A percentile compares a stretch with the other conserved stretches of the same genome.
These are phyloP conservation scores for Ceratorhiza oryzae-sativae DNA, from an alignment of 1,284 basidiomycete species.

Conservation along the genomic window DNA sequence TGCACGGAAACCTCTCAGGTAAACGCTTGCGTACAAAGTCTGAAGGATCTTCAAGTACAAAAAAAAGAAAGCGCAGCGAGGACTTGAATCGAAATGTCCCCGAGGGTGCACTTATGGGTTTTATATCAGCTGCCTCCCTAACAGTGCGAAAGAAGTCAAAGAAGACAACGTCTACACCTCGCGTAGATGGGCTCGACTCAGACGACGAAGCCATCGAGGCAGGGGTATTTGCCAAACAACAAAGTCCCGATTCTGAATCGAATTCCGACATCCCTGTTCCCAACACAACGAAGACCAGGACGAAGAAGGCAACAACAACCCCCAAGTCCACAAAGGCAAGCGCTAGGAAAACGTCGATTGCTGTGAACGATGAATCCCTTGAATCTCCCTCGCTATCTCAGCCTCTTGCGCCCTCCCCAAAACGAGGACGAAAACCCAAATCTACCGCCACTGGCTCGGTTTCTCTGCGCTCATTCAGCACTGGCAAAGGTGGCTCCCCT, in stretches of 20 bases:
- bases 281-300: constrained; percentile 21
- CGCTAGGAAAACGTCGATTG: constrained; percentile 40
- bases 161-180: constrained; percentile 41
- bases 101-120: constrained; percentile 64
- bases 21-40: constrained; percentile 48
- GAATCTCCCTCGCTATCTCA: constrained; percentile 25
- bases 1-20: constrained; percentile 51
- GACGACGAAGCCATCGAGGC: constrained; percentile 39
- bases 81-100: constrained; percentile 72
- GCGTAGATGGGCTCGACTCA: constrained; percentile 35
- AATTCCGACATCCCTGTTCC: constrained; percentile 3
- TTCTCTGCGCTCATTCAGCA: constrained; percentile 18
- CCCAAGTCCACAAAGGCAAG: constrained; percentile 38
- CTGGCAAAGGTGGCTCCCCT: neutral
- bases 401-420: constrained; percentile 27
- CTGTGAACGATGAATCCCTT: neutral
- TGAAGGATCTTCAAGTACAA: constrained; percentile 50
- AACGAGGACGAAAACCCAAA: constrained; percentile 36
- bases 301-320: constrained; percentile 24
- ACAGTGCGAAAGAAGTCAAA: constrained; percentile 49
- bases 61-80: constrained; percentile 75
- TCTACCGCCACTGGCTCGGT: constrained; percentile 4
- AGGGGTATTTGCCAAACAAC: constrained; percentile 20
- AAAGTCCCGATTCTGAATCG: neutral
- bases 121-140: constrained; percentile 68